Percentiles rank a stretch among this genome's conserved stretches.
These are phyloP conservation scores for Colletotrichum trifolii DNA, from an alignment of 2,329 filamentous ascomycete genomes.

Conservation along the genomic window DNA sequence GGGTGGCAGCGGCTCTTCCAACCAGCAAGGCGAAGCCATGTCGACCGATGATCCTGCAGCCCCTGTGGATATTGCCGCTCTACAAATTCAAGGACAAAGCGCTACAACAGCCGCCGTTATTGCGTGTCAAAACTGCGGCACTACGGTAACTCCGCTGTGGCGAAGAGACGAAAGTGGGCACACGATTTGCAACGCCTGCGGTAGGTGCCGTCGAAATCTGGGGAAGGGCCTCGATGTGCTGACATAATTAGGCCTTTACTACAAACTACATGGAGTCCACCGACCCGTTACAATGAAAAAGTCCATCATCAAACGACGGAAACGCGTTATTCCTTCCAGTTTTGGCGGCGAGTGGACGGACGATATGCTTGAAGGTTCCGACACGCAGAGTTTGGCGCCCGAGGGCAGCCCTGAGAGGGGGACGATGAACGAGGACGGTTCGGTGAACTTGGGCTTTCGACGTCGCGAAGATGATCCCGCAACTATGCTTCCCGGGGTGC, in stretches of 20 bases:
- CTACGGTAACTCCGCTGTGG: conserved; percentile 96
- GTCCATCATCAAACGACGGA: conserved; percentile 93
- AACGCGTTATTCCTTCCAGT: conserved; percentile 88
- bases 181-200: conserved; percentile 98
- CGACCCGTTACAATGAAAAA: conserved; percentile 99
- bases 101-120: conserved; percentile 76
- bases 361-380: conserved; percentile 60
- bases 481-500: conserved; percentile 52
- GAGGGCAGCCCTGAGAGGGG: conserved; percentile 61
- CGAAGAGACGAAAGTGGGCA: conserved; percentile 92
- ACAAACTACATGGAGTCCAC: conserved; percentile 94
- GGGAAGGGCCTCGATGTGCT: conserved; percentile 25
- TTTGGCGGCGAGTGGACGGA: conserved; percentile 52
- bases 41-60: conserved; percentile 50
- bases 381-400: conserved; percentile 53
- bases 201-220: conserved; percentile 62
- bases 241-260: conserved; percentile 79
- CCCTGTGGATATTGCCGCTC: conserved; percentile 61
- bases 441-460: conserved; percentile 70
- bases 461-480: conserved; percentile 58
- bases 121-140: conserved; percentile 96
- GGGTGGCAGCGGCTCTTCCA: conserved; percentile 34
- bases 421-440: conserved; percentile 71
- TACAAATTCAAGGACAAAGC: conserved; percentile 51
- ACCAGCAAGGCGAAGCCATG: conserved; percentile 39